Base-by-base conservation (phyloP, 768 basidiomycete species). In the Lactarius sanguifluus region DNA sequence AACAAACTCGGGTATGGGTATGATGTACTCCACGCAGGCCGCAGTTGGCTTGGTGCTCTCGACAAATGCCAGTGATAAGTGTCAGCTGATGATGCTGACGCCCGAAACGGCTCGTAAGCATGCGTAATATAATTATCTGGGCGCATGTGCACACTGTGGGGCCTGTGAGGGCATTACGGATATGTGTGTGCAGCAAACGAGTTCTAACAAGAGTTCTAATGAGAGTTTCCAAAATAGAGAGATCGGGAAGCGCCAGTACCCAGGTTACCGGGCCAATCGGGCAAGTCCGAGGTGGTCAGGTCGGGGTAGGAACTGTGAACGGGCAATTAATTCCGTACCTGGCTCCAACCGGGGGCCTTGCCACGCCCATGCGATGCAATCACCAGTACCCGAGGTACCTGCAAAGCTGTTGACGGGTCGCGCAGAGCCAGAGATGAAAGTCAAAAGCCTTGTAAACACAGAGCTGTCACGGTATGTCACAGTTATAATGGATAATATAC, bases 41-140 rank as follows among this genome's bases (percentile, higher is more conserved):
- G 47, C 60, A 58, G 61, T 34, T 18, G 38, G 41, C 50, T 34
- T 40, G 23, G 57, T 56, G 20, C 36, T 30, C 25, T n/a, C 43
- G 47, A n/a, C 25, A 56, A 23, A 45, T 55, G n/a, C n/a, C n/a
- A n/a, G n/a, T n/a, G 50, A 62, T 18, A 62, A 43, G 50, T 8
- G 34, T 50, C 65, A 66, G 65, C 61, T 64, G 66, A 67, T 36
- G 23, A 62, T n/a, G 34, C 50, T 62, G 34, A 62, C 61, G 47
- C 32, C 41, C 10, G 40, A 28, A 30, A 62, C 50, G 28, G 23
- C n/a, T 30, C 38, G 66, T 59, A 30, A 67, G 61, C 23, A 41
- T 30, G 45, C 47, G 41, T 28, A 43, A 55, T 52, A 2, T 28
- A 3, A 59, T 36, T 23, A 64, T 12, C 55, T 64, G 62, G 58